Evolutionary conservation across 176 grass and related monocot genomes (phyloP), one percentile per base, ranked within the genome.

Genomic region (Pontederia paniculata): DNA sequence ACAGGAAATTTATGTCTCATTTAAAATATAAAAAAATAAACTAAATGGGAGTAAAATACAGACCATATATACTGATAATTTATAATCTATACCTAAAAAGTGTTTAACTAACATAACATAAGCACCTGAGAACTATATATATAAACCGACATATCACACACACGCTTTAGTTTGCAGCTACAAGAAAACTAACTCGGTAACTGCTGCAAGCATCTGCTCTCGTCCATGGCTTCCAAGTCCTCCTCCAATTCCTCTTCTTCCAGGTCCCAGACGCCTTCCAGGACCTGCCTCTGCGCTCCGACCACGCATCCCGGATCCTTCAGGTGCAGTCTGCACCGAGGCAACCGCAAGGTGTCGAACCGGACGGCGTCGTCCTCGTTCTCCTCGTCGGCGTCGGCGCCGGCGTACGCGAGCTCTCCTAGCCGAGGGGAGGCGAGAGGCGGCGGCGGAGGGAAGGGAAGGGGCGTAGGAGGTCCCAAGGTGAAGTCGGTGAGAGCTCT

Each of bases 281-380:
- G 59, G 18, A 47, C 15, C 59, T 62, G 59, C 59, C 59, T 62
- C 9, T 62, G 59, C 37, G 59, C 59, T 62, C 59, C 59, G 42
- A 62, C 59, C 1, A 62, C 59, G 59, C 59, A 62, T 13, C 59
- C 42, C 5, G 59, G 59, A 6, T 62, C 59, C 7, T 62, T 62
- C 42, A 41, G 59, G 42, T 62, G 59, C 59, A 62, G 42, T 21
- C 44, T 62, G 11, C 59, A 62, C 10, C 18, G 59, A 21, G 42
- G 59, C 43, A 44, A 10, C 13, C 19, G 59, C 16, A 46, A 14
- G 59, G 19, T 9, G 13, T 46, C 43, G 43, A 62, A 11, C 58
- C 58, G 41, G 37, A 15, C 31, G 58, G 6, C 42, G 41, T 7
- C 58, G 52, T 55, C 53, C 4, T 11, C 22, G 17, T 56, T 56